Percentiles rank a stretch among this genome's conserved stretches.
These are phyloP conservation scores for Syzygium syzygioides DNA, from an alignment of 441 rosid species.

Conservation along the genomic window DNA sequence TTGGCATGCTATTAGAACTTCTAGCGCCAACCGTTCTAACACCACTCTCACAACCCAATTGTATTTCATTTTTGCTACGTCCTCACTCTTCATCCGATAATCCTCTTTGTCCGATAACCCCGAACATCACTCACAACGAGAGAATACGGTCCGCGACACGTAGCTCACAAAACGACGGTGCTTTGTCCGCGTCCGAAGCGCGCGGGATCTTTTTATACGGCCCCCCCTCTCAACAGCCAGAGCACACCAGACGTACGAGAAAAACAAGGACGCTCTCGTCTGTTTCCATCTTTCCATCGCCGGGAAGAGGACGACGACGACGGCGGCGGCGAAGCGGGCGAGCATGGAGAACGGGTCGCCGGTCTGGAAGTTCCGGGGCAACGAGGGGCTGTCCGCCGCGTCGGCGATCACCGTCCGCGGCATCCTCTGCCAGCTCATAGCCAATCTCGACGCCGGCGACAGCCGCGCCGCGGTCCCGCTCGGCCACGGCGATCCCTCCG, in stretches of 20 bases:
- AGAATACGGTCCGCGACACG: too few relatives aligned
- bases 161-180: not conserved
- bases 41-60: too few relatives aligned
- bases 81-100: too few relatives aligned
- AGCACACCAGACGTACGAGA: not conserved
- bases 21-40: too few relatives aligned
- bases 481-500: conserved; percentile 76
- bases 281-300: not conserved
- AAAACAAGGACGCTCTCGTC: not conserved
- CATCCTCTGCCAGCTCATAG: conserved; percentile 11
- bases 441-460: conserved; percentile 20
- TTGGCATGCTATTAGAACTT: too few relatives aligned
- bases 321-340: not conserved
- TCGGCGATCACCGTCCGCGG: conserved; percentile 22
- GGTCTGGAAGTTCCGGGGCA: conserved; percentile 24
- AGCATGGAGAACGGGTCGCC: conserved; percentile 16
- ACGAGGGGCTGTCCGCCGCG: conserved; percentile 4
- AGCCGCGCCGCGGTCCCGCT: conserved; percentile 29
- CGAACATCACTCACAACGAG: too few relatives aligned
- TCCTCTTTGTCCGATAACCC: too few relatives aligned
- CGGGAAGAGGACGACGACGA: not conserved
- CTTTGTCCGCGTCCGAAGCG: not conserved
- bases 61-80: too few relatives aligned
- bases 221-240: not conserved
- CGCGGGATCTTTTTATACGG: not conserved